These are phyloP conservation scores for Aulographum hederae DNA, from an alignment of 2,329 filamentous ascomycete genomes.

Conservation along the genomic window DNA sequence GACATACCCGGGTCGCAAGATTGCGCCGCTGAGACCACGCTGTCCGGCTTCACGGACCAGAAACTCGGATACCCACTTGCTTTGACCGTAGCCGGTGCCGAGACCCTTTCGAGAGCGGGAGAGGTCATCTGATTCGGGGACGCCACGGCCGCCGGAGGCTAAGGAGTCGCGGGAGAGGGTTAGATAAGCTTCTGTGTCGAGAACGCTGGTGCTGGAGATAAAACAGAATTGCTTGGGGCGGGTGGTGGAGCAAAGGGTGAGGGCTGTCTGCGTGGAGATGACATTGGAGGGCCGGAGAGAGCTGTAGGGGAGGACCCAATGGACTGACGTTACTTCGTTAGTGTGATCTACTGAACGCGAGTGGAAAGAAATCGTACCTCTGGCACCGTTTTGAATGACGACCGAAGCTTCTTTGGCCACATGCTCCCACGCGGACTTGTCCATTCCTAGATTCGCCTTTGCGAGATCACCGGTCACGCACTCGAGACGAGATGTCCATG, in stretches of 20 bases:
- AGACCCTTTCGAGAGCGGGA: conserved; percentile 59
- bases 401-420: conserved; percentile 49
- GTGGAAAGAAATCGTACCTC: conserved; percentile 17
- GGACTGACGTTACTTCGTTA: conserved; percentile 25
- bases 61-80: conserved; percentile 65
- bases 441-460: conserved; percentile 56
- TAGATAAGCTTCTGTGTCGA: conserved; percentile 71
- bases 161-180: conserved; percentile 46
- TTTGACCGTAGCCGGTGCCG: conserved; percentile 76
- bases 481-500: conserved; percentile 47
- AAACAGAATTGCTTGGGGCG: conserved; percentile 69
- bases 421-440: conserved; percentile 43
- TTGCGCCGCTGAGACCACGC: conserved; percentile 55
- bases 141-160: conserved; percentile 40
- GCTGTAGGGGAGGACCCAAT: conserved; percentile 69
- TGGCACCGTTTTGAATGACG: conserved; percentile 62
- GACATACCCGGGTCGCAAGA: conserved; percentile 75
- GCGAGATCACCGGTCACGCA: conserved; percentile 58
- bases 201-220: conserved; percentile 62
- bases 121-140: conserved; percentile 63
- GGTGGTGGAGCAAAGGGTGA: conserved; percentile 57
- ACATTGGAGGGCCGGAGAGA: conserved; percentile 61
- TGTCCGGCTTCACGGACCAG: conserved; percentile 62
- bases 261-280: conserved; percentile 55
- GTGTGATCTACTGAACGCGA: conserved; percentile 5